These are phyloP conservation scores for Pisolithus thermaeus DNA, from an alignment of 1,284 basidiomycete species.

Conservation along the genomic window DNA sequence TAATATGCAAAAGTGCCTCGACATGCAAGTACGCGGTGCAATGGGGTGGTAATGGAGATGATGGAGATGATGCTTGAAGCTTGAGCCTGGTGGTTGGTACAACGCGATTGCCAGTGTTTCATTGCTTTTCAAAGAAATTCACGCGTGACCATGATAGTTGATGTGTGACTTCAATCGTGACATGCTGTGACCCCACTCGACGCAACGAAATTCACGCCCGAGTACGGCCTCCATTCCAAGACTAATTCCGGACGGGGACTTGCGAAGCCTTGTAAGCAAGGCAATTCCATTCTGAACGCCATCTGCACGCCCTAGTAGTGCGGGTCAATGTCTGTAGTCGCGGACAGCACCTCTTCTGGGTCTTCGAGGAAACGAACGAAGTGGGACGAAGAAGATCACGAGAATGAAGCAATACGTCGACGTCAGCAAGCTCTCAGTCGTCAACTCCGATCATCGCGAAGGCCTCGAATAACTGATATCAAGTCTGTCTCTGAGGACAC, in stretches of 20 bases:
- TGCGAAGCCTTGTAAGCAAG: neutral
- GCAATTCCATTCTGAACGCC: neutral
- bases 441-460: constrained; percentile 34
- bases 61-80: too few species aligned
- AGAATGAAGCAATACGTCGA: constrained; percentile 29
- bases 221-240: too few species aligned
- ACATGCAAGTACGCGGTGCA: constrained; percentile 33
- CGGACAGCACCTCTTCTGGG: constrained; percentile 29
- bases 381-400: constrained; percentile 55
- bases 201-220: too few species aligned
- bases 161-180: too few species aligned
- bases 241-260: too few species aligned
- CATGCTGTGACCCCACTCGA: too few species aligned
- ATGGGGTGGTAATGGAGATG: constrained; percentile 6
- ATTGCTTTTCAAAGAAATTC: constrained; percentile 2
- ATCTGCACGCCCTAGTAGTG: too few species aligned
- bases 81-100: neutral
- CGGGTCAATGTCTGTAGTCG: neutral
- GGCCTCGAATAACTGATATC: constrained; percentile 11
- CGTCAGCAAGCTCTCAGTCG: constrained; percentile 40
- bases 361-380: constrained; percentile 64
- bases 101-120: neutral
- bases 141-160: too few species aligned
- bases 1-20: constrained; percentile 51
- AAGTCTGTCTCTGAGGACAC: constrained; percentile 12